Percentiles rank a stretch among this genome's conserved stretches.
These are phyloP conservation scores for Parastagonospora nodorum DNA, from an alignment of 2,329 filamentous ascomycete genomes.

Conservation along the genomic window DNA sequence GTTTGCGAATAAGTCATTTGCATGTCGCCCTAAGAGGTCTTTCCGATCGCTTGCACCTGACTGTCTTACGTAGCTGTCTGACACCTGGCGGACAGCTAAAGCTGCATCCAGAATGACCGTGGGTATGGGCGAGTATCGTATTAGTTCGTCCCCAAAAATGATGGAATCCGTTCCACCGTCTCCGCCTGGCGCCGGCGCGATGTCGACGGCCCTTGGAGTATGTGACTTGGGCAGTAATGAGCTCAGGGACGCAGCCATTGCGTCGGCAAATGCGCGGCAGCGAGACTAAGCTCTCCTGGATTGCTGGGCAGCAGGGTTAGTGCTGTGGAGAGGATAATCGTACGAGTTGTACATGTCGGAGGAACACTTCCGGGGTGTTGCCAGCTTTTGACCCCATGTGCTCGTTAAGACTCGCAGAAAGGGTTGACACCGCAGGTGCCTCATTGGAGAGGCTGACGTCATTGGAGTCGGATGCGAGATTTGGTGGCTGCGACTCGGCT, in stretches of 20 bases:
- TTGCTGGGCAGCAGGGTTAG: conserved; percentile 5
- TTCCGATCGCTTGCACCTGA: conserved; percentile 40
- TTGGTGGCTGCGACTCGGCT: conserved; percentile 1
- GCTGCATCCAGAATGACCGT: conserved; percentile 46
- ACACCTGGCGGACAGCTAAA: conserved; percentile 60
- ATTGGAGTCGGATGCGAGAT: neutral
- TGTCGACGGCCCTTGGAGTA: conserved; percentile 16
- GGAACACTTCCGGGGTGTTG: conserved; percentile 7
- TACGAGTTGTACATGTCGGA: conserved; percentile 25
- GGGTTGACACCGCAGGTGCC: conserved; percentile 3
- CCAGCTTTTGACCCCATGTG: conserved; percentile 15
- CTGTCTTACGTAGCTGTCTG: conserved; percentile 49
- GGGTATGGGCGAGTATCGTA: conserved; percentile 49
- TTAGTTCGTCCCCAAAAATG: conserved; percentile 23
- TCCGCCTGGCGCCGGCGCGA: conserved; percentile 12
- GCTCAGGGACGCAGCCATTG: conserved; percentile 17
- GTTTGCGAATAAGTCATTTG: conserved; percentile 47
- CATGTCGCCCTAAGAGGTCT: conserved; percentile 42
- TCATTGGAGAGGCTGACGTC: conserved; percentile 1
- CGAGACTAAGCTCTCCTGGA: conserved; percentile 11
- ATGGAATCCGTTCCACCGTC: conserved; percentile 10
- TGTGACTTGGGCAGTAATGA: conserved; percentile 9
- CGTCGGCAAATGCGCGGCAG: neutral
- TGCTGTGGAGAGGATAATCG: conserved; percentile 17
- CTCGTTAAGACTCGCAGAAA: neutral